A percentile compares a stretch with the other conserved stretches of the same genome.
Evolutionary conservation across 805 yeast species (phyloP).

Genomic region (Saccharomycopsis olivae): DNA sequence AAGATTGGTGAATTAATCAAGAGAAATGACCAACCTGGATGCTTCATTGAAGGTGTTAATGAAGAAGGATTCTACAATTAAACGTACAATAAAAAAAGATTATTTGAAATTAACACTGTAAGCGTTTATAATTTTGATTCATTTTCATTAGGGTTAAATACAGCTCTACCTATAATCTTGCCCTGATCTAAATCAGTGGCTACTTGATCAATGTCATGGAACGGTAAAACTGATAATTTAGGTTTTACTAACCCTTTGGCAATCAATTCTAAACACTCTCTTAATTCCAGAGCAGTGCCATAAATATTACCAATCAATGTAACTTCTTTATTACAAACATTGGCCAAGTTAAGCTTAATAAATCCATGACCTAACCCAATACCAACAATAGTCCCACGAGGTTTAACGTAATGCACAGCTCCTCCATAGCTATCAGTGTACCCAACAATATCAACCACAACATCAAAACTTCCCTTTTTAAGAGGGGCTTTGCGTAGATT

Average conservation of each 20-base stretch:
- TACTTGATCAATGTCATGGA: slow-evolving; percentile 29
- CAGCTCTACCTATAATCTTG: slow-evolving; percentile 33
- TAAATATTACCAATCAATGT: slow-evolving; percentile 32
- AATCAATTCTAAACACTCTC: slow-evolving; percentile 34
- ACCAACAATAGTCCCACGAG: slow-evolving; percentile 30
- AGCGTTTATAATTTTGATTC: neutral
- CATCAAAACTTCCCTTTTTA: slow-evolving; percentile 27
- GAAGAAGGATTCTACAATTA: slow-evolving; percentile 8
- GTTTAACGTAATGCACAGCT: slow-evolving; percentile 25
- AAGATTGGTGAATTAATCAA: slow-evolving; percentile 50
- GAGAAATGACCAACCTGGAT: slow-evolving; percentile 44
- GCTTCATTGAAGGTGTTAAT: slow-evolving; percentile 36
- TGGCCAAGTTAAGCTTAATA: slow-evolving; percentile 25
- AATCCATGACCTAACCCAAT: slow-evolving; percentile 33
- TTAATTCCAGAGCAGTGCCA: slow-evolving; percentile 34
- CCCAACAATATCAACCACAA: slow-evolving; percentile 23
- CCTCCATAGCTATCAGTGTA: slow-evolving; percentile 20
- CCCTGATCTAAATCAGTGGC: slow-evolving; percentile 29
- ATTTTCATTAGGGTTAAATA: slow-evolving; percentile 13
- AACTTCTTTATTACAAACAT: slow-evolving; percentile 32
- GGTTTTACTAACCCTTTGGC: slow-evolving; percentile 31
- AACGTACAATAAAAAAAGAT: no score
- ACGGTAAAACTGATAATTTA: slow-evolving; percentile 22
- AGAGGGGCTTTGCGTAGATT: slow-evolving; percentile 23
- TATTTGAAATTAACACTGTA: no score